phyloP scores from a whole-genome alignment of 345 rosid species.

The Aquilaria sinensis region DNA sequence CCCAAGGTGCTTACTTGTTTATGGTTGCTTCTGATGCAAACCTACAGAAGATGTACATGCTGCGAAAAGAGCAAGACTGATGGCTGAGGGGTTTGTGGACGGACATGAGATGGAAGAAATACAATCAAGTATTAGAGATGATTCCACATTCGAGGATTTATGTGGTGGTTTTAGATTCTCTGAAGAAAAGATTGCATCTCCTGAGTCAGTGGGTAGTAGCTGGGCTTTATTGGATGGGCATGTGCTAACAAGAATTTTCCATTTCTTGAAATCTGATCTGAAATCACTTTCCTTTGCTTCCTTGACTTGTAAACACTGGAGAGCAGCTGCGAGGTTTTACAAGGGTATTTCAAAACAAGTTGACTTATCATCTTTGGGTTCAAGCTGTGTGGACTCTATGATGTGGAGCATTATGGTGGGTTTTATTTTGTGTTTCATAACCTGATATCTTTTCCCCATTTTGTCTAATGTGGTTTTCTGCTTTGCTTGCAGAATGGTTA shows the following conservation, averaged over 20 bases:
- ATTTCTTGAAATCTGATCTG: constrained; percentile 74
- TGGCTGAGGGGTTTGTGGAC: constrained; percentile 59
- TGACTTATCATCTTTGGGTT: constrained; percentile 72
- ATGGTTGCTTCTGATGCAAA: constrained; percentile 17
- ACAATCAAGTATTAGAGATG: constrained; percentile 39
- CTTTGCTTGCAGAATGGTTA: constrained; percentile 69
- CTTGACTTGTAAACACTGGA: constrained; percentile 91
- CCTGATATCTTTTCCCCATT: not conserved
- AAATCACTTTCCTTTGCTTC: constrained; percentile 76
- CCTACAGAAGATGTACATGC: constrained; percentile 56
- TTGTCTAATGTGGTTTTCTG: constrained; percentile 21
- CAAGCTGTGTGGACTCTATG: constrained; percentile 63
- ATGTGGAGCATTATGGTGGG: constrained; percentile 65
- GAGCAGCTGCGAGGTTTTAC: constrained; percentile 70
- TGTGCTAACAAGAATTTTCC: constrained; percentile 73
- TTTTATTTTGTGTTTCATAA: constrained; percentile 12
- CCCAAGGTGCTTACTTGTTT: too few relatives aligned
- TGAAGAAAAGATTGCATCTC: constrained; percentile 34
- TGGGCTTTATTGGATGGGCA: constrained; percentile 87
- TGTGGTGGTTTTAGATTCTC: constrained; percentile 52
- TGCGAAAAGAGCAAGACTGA: constrained; percentile 72
- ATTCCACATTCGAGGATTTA: constrained; percentile 67
- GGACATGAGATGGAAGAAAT: constrained; percentile 45
- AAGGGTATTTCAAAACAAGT: constrained; percentile 66
- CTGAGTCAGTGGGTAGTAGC: constrained; percentile 31